Percentiles rank a stretch among this genome's conserved stretches.
Conservation (phyloP, 768 basidiomycete genomes). For the Dentipellis sp. region DNA sequence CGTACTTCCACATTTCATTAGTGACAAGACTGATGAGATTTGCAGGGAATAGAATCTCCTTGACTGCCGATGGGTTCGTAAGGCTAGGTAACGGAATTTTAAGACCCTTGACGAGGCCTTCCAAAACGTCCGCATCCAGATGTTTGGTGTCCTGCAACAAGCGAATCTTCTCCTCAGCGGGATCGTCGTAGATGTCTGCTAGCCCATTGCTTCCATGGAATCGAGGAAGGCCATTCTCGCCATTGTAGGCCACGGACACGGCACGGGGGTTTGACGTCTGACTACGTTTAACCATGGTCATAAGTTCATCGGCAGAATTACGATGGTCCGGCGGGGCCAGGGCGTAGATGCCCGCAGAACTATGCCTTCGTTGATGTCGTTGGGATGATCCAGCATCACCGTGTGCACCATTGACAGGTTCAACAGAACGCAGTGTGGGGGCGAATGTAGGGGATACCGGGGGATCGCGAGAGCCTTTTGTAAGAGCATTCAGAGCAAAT, state of each 20-base stretch:
- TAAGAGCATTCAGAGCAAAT: conserved; percentile 86
- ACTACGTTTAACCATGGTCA: conserved; percentile 63
- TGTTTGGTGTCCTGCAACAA: conserved; percentile 86
- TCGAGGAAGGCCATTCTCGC: conserved; percentile 65
- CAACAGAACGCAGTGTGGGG: conserved; percentile 57
- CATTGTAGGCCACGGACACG: conserved; percentile 82
- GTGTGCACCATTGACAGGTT: conserved; percentile 33
- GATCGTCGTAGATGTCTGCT: conserved; percentile 76
- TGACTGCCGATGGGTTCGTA: conserved; percentile 86
- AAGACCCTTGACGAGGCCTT: conserved; percentile 81
- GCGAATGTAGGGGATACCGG: conserved; percentile 83
- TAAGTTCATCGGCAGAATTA: conserved; percentile 68
- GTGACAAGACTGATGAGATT: conserved; percentile 95
- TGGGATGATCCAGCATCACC: conserved; percentile 23
- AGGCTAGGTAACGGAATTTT: conserved; percentile 90
- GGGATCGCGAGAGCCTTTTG: conserved; percentile 59
- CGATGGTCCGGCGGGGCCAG: conserved; percentile 52
- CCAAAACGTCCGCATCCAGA: conserved; percentile 88
- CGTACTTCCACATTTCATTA: conserved; percentile 99
- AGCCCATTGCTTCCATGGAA: conserved; percentile 54
- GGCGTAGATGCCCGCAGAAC: conserved; percentile 73
- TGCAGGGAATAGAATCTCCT: conserved; percentile 98
- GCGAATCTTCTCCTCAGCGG: conserved; percentile 90
- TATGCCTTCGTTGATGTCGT: conserved; percentile 76
- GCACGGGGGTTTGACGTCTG: conserved; percentile 72